Conservation (phyloP, 768 basidiomycete species). For the Pisolithus sp. region DNA sequence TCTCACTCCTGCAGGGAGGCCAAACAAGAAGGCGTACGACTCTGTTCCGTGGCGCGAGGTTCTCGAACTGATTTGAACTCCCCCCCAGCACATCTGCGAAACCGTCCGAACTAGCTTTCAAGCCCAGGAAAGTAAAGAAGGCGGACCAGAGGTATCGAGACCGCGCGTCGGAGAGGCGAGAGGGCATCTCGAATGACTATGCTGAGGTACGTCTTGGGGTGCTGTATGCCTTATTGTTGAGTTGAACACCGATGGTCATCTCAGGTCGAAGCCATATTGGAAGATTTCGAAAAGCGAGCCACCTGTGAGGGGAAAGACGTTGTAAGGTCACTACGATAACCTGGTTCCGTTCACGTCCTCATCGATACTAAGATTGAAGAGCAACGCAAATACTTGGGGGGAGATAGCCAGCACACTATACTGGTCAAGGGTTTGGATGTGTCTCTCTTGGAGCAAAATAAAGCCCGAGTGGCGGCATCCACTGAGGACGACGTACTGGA, state of each 20-base stretch:
- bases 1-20: conserved; percentile 1
- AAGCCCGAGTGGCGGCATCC: conserved; percentile 52
- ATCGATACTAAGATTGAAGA: conserved; percentile 54
- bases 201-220: conserved; percentile 46
- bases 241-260: not conserved
- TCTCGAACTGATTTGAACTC: not conserved
- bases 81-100: conserved; percentile 40
- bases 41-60: not conserved
- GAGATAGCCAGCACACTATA: conserved; percentile 79
- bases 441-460: conserved; percentile 79
- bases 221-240: not conserved
- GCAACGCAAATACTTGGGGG: conserved; percentile 73
- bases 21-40: conserved; percentile 14
- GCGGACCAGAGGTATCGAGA: conserved; percentile 57
- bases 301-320: conserved; percentile 53
- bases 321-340: conserved; percentile 34
- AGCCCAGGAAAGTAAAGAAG: conserved; percentile 76
- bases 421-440: conserved; percentile 89
- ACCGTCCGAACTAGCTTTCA: conserved; percentile 61
- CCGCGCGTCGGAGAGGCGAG: conserved; percentile 67
- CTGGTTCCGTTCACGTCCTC: not conserved
- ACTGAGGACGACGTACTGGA: conserved; percentile 78
- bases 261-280: conserved; percentile 73
- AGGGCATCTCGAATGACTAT: conserved; percentile 64
- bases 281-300: conserved; percentile 70